Evolutionary conservation across 345 rosid species (phyloP), one percentile per base, ranked within the genome.

Genomic region (Viola odorata): DNA sequence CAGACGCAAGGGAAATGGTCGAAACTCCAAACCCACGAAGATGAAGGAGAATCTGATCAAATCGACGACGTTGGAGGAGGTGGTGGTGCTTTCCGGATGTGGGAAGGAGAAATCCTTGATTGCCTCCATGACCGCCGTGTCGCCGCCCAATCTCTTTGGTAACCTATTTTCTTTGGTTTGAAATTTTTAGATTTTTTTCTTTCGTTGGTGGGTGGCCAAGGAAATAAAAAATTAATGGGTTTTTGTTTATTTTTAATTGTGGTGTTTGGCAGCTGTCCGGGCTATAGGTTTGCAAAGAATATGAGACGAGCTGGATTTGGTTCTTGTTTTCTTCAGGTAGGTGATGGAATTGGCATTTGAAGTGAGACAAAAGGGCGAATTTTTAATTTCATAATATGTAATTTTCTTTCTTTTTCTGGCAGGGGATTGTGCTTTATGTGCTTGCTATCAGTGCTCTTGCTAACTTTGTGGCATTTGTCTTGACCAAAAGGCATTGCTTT

Each of bases 81-180:
- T 3, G 81, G 77, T 41, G 88, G 85, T 38, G 96, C 86, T 55
- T 85, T 89, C 2, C 82, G 98, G 75, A 77, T 92, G 85, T 92
- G 98, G 98, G 98, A 92, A 81, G 96, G 96, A 45, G 90, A 82
- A 63, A 82, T 87, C 15, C 82, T 84, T 58, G 96, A 83, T 73
- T 87, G 86, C 79, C 75, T 83, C 49, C 88, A 87, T 42, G 88
- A 92, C 77, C 89, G 85, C 71, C 88, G 80, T 38, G 58, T 89
- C 62, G 89, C 96, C 64, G 67, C 84, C 53, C 80, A 92, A 82
- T 85, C 98, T 41, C 60, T 84, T 53, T 89, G 94, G 98, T 92
- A 14, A 17, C 67, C n/a, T 42, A n/a, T 3, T 47, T 10, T 54
- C 53, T 67, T 38, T 12, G 15, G 53, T 11, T 10, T 47, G 8